phyloP scores from a whole-genome alignment of 2,329 filamentous ascomycete genomes.

The Aspergillus brasiliensis region DNA sequence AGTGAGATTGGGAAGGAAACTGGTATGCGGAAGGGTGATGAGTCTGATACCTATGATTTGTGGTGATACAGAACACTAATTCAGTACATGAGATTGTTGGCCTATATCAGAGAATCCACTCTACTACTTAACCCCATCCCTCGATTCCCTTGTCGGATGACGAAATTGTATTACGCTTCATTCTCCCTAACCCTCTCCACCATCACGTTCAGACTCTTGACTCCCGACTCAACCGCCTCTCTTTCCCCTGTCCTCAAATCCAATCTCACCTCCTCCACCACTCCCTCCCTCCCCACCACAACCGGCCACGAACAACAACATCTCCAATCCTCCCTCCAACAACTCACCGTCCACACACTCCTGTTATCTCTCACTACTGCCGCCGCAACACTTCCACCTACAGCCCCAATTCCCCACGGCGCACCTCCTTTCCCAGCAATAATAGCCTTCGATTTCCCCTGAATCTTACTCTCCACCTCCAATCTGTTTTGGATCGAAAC shows the following conservation, averaged over 20 bases:
- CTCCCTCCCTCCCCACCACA: conserved; percentile 51
- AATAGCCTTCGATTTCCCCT: conserved; percentile 50
- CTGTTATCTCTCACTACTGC: conserved; percentile 54
- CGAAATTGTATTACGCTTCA: not conserved
- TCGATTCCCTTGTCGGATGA: not conserved
- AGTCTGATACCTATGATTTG: not conserved
- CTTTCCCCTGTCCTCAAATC: conserved; percentile 22
- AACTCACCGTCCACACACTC: conserved; percentile 50
- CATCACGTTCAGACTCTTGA: not conserved
- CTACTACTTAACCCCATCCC: not conserved
- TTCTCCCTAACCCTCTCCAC: conserved; percentile 1
- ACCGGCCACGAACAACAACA: conserved; percentile 56
- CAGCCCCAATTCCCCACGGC: conserved; percentile 53
- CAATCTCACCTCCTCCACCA: conserved; percentile 39
- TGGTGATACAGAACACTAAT: not conserved
- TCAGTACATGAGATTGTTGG: not conserved
- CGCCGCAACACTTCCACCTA: conserved; percentile 53
- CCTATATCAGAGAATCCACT: not conserved
- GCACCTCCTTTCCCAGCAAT: conserved; percentile 55
- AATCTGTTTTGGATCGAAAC: conserved; percentile 36
- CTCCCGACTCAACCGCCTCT: conserved; percentile 4
- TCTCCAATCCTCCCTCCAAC: conserved; percentile 50
- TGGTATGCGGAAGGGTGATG: not conserved
- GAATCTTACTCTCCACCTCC: conserved; percentile 49
- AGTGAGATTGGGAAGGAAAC: not conserved